These are phyloP conservation scores for Hypoxylon sp. DNA, from an alignment of 2,329 filamentous ascomycete species.

Conservation along the genomic window DNA sequence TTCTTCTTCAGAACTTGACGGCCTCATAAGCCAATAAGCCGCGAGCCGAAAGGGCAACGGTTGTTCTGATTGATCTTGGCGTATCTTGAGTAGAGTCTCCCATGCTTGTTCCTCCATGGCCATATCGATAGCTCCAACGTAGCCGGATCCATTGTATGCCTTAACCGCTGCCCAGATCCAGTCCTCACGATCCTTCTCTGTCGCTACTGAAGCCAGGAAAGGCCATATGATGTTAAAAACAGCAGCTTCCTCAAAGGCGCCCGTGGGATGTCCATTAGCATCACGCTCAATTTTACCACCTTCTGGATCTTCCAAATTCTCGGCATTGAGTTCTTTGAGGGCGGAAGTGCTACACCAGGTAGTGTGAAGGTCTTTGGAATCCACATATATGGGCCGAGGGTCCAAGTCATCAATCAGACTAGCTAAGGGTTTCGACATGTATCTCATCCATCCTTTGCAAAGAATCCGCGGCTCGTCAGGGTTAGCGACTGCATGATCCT, in stretches of 20 bases:
- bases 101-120: conserved; percentile 73
- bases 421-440: conserved; percentile 66
- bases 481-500: conserved; percentile 62
- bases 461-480: conserved; percentile 65
- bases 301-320: conserved; percentile 62
- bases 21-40: conserved; percentile 71
- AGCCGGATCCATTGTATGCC: conserved; percentile 67
- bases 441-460: conserved; percentile 66
- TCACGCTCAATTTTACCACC: conserved; percentile 69
- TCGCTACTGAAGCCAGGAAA: conserved; percentile 64
- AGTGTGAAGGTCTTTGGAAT: conserved; percentile 70
- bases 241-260: conserved; percentile 67
- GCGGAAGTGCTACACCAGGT: conserved; percentile 70
- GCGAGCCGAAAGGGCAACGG: conserved; percentile 63
- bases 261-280: conserved; percentile 62
- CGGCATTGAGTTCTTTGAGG: conserved; percentile 64
- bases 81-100: conserved; percentile 64
- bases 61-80: conserved; percentile 51
- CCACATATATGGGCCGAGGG: conserved; percentile 68
- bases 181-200: conserved; percentile 64
- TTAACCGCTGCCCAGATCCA: conserved; percentile 65
- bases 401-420: conserved; percentile 68
- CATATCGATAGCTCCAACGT: conserved; percentile 72
- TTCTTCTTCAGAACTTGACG: conserved; percentile 59
- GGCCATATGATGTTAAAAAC: conserved; percentile 70